Conservation (phyloP, 2,329 filamentous ascomycete species). For the Sclerotinia sclerotiorum region DNA sequence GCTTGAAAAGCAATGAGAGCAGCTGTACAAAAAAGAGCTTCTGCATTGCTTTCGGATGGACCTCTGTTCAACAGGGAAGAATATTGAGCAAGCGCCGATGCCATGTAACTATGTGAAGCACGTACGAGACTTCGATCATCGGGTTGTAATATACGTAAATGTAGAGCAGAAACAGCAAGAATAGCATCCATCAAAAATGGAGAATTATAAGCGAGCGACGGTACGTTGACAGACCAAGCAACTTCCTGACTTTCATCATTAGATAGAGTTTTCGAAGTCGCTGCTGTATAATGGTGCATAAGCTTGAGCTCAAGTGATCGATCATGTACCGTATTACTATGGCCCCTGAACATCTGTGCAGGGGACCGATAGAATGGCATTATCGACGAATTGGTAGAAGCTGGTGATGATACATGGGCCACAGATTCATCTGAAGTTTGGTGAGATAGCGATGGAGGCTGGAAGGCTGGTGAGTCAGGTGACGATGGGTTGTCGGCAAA, state of each 20-base stretch:
- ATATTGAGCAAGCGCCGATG: conserved; percentile 61
- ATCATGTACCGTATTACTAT: conserved; percentile 25
- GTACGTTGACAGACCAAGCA: conserved; percentile 61
- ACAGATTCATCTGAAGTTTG: conserved; percentile 15
- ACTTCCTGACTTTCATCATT: conserved; percentile 54
- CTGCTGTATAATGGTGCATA: conserved; percentile 63
- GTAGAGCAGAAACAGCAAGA: conserved; percentile 62
- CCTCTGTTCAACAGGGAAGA: conserved; percentile 56
- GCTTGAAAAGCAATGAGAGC: conserved; percentile 67
- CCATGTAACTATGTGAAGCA: conserved; percentile 65
- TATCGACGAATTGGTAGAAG: conserved; percentile 27
- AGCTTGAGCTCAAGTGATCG: conserved; percentile 56
- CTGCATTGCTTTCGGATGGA: conserved; percentile 59
- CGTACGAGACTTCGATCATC: conserved; percentile 60
- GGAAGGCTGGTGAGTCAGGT: conserved; percentile 26
- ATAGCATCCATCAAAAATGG: conserved; percentile 63
- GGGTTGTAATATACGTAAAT: conserved; percentile 56
- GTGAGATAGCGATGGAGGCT: conserved; percentile 17
- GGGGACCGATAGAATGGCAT: conserved; percentile 33
- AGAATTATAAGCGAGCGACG: conserved; percentile 60
- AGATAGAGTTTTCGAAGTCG: conserved; percentile 58
- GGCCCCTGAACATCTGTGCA: conserved; percentile 27
- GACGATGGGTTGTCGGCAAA: conserved; percentile 49
- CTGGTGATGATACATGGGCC: conserved; percentile 23
- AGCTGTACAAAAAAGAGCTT: conserved; percentile 62